phyloP scores from a whole-genome alignment of 1,139 yeast genomes.

The Candida mesenterica region DNA sequence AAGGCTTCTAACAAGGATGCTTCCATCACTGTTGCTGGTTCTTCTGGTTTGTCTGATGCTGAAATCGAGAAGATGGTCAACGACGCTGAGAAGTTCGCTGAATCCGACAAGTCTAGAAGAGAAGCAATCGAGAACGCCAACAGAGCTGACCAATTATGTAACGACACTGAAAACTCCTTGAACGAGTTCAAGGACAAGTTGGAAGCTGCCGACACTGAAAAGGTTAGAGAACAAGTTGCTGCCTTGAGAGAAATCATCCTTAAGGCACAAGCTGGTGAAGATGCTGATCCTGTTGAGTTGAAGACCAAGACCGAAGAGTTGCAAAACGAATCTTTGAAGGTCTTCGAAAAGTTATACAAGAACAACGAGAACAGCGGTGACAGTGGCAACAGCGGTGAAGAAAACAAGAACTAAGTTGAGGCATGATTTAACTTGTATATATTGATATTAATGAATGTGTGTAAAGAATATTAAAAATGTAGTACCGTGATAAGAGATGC shows the following conservation, averaged over 20 bases:
- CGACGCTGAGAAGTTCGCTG: constrained; percentile 98
- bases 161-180: constrained; percentile 93
- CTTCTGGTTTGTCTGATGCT: constrained; percentile 93
- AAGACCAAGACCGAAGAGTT: constrained; percentile 93
- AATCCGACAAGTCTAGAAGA: constrained; percentile 91
- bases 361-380: constrained; percentile 41
- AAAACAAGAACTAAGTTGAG: constrained; percentile 41
- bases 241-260: constrained; percentile 87
- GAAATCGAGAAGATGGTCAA: constrained; percentile 98
- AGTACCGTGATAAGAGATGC: neutral
- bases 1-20: constrained; percentile 98
- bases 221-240: constrained; percentile 73
- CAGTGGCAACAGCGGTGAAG: constrained; percentile 28
- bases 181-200: constrained; percentile 93
- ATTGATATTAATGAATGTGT: constrained; percentile 10
- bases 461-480: constrained; percentile 1
- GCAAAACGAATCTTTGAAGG: constrained; percentile 87
- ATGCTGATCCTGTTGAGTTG: constrained; percentile 77
- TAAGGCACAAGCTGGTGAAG: constrained; percentile 92
- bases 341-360: constrained; percentile 96
- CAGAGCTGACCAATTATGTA: constrained; percentile 95
- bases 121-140: constrained; percentile 94
- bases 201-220: constrained; percentile 83
- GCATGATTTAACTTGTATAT: constrained; percentile 13
- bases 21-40: constrained; percentile 97